Conservation (phyloP, 345 rosid genomes). For the Fremontodendron californicum region DNA sequence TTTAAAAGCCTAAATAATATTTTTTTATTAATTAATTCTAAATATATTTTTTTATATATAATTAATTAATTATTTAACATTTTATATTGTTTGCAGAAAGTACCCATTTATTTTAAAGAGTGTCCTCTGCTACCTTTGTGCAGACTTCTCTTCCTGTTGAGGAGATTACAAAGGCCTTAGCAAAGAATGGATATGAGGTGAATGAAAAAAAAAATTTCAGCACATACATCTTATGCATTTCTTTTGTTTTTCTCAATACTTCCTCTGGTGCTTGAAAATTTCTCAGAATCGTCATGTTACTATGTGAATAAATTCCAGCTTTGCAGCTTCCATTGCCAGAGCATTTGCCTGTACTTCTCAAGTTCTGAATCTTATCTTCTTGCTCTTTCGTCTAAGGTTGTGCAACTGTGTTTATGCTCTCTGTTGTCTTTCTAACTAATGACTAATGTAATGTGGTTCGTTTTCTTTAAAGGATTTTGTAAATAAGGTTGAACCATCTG, state of each 20-base stretch:
- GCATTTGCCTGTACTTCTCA: too few relatives aligned
- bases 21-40: too few relatives aligned
- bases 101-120: conserved; percentile 47
- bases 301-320: too few relatives aligned
- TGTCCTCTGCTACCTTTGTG: not conserved
- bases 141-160: too few relatives aligned
- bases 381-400: not conserved
- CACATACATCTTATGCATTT: conserved; percentile 20
- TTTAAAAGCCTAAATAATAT: too few relatives aligned
- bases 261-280: too few relatives aligned
- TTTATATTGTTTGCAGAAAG: conserved; percentile 51
- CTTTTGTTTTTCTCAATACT: not conserved
- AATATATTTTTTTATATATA: too few relatives aligned
- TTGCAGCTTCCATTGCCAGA: too few relatives aligned
- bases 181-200: conserved; percentile 58
- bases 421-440: not conserved
- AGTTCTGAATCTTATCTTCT: not conserved
- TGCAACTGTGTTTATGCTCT: not conserved
- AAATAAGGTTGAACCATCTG: too few relatives aligned
- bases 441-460: not conserved
- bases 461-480: too few relatives aligned
- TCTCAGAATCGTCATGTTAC: conserved; percentile 19
- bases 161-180: conserved; percentile 50
- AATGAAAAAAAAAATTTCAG: conserved; percentile 19
- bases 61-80: too few relatives aligned